Percentiles rank a stretch among this genome's conserved stretches.
phyloP scores from a whole-genome alignment of 1,284 basidiomycete genomes.

The Ceratobasidium sp. region DNA sequence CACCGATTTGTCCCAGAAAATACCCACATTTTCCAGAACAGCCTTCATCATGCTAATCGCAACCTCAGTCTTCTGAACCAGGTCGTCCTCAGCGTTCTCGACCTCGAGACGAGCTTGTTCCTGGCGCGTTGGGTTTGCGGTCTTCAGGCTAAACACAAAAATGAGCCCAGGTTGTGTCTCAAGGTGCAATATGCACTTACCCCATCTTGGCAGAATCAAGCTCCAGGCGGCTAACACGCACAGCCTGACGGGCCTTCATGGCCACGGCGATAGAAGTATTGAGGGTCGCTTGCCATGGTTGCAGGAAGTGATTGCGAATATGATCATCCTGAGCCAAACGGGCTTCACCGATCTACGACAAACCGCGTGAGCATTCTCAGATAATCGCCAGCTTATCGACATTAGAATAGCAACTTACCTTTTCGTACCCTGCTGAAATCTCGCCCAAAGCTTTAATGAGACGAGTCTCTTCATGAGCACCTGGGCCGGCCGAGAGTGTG shows the following conservation, averaged over 20 bases:
- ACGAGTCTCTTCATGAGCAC: slow-evolving; percentile 63
- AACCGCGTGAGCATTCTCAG: not conserved
- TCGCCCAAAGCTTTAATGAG: slow-evolving; percentile 78
- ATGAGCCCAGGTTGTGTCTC: not conserved
- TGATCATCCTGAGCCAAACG: slow-evolving; percentile 82
- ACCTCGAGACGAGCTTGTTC: slow-evolving; percentile 87
- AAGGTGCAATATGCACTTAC: slow-evolving; percentile 50
- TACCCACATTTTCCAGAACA: slow-evolving; percentile 89
- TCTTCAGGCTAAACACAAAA: slow-evolving; percentile 68
- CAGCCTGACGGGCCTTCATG: slow-evolving; percentile 89
- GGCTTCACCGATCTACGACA: slow-evolving; percentile 73
- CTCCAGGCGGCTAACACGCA: slow-evolving; percentile 80
- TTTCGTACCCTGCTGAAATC: slow-evolving; percentile 87
- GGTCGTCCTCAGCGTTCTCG: slow-evolving; percentile 94
- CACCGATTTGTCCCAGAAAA: too few species aligned
- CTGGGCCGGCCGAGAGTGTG: slow-evolving; percentile 57
- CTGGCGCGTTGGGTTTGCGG: slow-evolving; percentile 72
- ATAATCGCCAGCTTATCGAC: not conserved
- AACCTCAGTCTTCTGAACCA: slow-evolving; percentile 97
- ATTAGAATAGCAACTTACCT: slow-evolving; percentile 50
- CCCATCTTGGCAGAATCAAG: slow-evolving; percentile 74
- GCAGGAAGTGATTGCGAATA: slow-evolving; percentile 78
- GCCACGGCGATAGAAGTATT: slow-evolving; percentile 83
- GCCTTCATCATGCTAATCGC: slow-evolving; percentile 98
- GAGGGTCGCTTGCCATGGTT: slow-evolving; percentile 91